A percentile compares a stretch with the other conserved stretches of the same genome.
These are phyloP conservation scores for Pleurotus salmoneostramineus DNA, from an alignment of 768 basidiomycete genomes.

Conservation along the genomic window DNA sequence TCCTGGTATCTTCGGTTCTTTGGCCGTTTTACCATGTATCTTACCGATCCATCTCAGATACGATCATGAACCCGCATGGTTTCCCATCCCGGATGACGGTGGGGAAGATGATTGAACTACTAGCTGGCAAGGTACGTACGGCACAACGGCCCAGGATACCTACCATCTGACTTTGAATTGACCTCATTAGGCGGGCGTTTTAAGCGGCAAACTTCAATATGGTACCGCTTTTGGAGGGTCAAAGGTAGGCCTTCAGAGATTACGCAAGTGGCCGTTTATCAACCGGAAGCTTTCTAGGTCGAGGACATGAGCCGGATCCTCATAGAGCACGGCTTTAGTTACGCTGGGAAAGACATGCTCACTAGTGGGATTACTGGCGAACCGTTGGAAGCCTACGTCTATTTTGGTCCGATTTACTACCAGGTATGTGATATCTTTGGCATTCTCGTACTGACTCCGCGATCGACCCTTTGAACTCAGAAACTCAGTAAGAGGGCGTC, in stretches of 20 bases:
- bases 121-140: slow-evolving; percentile 83
- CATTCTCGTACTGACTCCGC: slow-evolving; percentile 4
- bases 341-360: slow-evolving; percentile 98
- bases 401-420: slow-evolving; percentile 98
- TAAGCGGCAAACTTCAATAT: slow-evolving; percentile 86
- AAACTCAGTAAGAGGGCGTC: slow-evolving; percentile 77
- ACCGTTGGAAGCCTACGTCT: slow-evolving; percentile 93
- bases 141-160: neutral
- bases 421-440: slow-evolving; percentile 50
- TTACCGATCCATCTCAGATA: slow-evolving; percentile 48
- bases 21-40: slow-evolving; percentile 6
- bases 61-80: slow-evolving; percentile 99
- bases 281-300: slow-evolving; percentile 44
- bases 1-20: slow-evolving; percentile 54
- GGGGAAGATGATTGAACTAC: slow-evolving; percentile 98
- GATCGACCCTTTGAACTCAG: slow-evolving; percentile 33
- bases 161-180: slow-evolving; percentile 1
- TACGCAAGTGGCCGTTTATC: neutral
- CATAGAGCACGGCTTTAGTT: slow-evolving; percentile 93
- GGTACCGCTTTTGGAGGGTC: slow-evolving; percentile 98
- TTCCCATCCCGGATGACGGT: slow-evolving; percentile 99
- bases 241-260: slow-evolving; percentile 51
- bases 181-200: slow-evolving; percentile 72
- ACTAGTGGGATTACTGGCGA: slow-evolving; percentile 98
- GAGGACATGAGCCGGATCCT: slow-evolving; percentile 98